These are phyloP conservation scores for Mucor indicus DNA, from an alignment of 371 early-diverging fungal genomes.

Conservation along the genomic window DNA sequence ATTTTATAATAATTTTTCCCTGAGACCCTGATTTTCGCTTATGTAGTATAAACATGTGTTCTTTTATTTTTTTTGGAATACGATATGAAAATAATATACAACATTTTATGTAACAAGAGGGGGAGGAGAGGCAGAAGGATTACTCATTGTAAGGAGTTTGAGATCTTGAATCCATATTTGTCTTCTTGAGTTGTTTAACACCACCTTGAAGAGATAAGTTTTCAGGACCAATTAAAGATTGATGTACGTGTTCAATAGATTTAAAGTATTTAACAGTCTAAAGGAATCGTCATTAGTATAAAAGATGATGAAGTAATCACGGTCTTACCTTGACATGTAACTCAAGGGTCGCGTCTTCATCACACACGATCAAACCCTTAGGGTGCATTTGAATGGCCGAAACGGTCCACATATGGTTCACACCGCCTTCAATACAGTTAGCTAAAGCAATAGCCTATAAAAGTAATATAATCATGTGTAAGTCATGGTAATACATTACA, in stretches of 20 bases:
- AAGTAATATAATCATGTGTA: conserved; percentile 11
- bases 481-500: conserved; percentile 20
- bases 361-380: conserved; percentile 80
- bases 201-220: conserved; percentile 75
- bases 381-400: conserved; percentile 84
- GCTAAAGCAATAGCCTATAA: conserved; percentile 68
- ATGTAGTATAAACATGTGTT: too few relatives aligned
- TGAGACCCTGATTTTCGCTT: too few relatives aligned
- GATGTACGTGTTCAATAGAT: conserved; percentile 86
- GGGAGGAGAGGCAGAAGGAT: too few relatives aligned
- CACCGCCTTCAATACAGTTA: conserved; percentile 81
- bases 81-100: too few relatives aligned
- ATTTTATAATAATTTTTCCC: too few relatives aligned
- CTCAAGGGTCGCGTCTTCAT: conserved; percentile 87
- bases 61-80: too few relatives aligned
- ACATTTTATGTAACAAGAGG: too few relatives aligned
- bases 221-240: conserved; percentile 76
- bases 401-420: conserved; percentile 90
- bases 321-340: conserved; percentile 68
- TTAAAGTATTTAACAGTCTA: conserved; percentile 88
- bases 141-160: conserved; percentile 11
- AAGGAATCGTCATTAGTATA: neutral
- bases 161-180: conserved; percentile 15
- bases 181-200: conserved; percentile 24
- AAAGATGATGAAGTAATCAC: neutral